Evolutionary conservation across 164 flowering plant species (phyloP).

Genomic region (Paratinospora sagittata): DNA sequence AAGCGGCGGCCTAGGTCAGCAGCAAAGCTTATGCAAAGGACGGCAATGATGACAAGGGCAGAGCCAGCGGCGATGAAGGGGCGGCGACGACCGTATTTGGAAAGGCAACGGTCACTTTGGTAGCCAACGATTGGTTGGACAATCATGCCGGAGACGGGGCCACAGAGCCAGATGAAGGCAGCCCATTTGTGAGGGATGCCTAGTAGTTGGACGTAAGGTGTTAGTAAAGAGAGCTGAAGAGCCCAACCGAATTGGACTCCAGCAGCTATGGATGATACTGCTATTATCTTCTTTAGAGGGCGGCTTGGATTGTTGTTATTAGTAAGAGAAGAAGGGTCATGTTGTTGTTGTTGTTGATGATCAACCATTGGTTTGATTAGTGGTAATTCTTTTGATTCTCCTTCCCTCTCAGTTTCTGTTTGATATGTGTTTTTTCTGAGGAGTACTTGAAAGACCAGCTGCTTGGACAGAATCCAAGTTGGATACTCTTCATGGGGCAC

Average conservation of each 20-base stretch:
- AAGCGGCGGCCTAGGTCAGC: slow-evolving; percentile 51
- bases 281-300: slow-evolving; percentile 21
- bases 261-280: slow-evolving; percentile 56
- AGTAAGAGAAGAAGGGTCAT: not conserved
- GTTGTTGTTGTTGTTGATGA: not conserved
- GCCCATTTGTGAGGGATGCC: slow-evolving; percentile 58
- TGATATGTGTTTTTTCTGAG: no score
- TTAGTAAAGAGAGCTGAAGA: slow-evolving; percentile 60
- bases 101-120: slow-evolving; percentile 50
- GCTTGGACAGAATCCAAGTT: no score
- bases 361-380: no score
- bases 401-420: no score
- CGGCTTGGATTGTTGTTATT: no score
- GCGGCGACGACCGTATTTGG: slow-evolving; percentile 60
- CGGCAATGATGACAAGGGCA: slow-evolving; percentile 38
- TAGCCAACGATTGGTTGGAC: slow-evolving; percentile 70
- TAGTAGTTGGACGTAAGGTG: slow-evolving; percentile 78
- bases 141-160: slow-evolving; percentile 68
- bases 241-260: slow-evolving; percentile 87
- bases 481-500: no score
- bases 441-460: no score
- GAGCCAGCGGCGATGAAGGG: slow-evolving; percentile 67
- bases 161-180: slow-evolving; percentile 72
- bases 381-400: no score
- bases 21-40: slow-evolving; percentile 57